Percentiles rank a stretch among this genome's conserved stretches.
phyloP scores from a whole-genome alignment of 371 early-diverging fungal genomes.

The Dichotomocladium elegans region DNA sequence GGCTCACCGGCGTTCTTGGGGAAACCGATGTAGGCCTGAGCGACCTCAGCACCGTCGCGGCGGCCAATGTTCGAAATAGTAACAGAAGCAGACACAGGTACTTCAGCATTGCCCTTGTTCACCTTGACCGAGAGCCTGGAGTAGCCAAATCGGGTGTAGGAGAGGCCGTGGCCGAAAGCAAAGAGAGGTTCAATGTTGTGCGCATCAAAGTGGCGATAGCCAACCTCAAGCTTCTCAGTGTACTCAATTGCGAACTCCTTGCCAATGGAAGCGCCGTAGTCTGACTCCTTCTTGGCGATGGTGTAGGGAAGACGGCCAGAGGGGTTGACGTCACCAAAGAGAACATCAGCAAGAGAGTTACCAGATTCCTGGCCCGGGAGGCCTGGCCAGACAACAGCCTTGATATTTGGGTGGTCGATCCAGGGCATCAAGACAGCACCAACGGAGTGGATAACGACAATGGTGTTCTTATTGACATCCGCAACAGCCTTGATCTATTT shows the following conservation, averaged over 20 bases:
- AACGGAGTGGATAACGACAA: conserved; percentile 50
- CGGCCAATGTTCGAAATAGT: conserved; percentile 45
- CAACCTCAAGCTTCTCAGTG: conserved; percentile 44
- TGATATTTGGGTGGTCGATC: conserved; percentile 45
- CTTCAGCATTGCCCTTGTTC: neutral
- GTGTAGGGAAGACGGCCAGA: conserved; percentile 51
- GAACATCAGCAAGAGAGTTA: conserved; percentile 44
- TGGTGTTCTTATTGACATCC: conserved; percentile 29
- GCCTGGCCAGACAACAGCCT: conserved; percentile 36
- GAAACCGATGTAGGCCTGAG: conserved; percentile 52
- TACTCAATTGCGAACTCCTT: conserved; percentile 23
- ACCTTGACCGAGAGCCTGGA: conserved; percentile 1
- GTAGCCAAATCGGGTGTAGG: conserved; percentile 51
- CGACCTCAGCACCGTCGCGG: conserved; percentile 53
- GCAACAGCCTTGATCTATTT: conserved; percentile 37
- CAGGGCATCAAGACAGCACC: conserved; percentile 49
- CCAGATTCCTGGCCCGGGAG: conserved; percentile 54
- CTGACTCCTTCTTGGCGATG: conserved; percentile 19
- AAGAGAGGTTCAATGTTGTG: conserved; percentile 43
- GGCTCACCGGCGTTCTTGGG: conserved; percentile 38
- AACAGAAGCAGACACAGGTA: conserved; percentile 19
- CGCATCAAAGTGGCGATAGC: conserved; percentile 47
- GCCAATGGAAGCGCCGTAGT: conserved; percentile 28
- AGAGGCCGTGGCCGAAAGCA: conserved; percentile 54
- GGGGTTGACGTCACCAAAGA: conserved; percentile 54